A percentile compares a stretch with the other conserved stretches of the same genome.
Conservation (phyloP, 345 rosid species). For the Cardamine resedifolia region DNA sequence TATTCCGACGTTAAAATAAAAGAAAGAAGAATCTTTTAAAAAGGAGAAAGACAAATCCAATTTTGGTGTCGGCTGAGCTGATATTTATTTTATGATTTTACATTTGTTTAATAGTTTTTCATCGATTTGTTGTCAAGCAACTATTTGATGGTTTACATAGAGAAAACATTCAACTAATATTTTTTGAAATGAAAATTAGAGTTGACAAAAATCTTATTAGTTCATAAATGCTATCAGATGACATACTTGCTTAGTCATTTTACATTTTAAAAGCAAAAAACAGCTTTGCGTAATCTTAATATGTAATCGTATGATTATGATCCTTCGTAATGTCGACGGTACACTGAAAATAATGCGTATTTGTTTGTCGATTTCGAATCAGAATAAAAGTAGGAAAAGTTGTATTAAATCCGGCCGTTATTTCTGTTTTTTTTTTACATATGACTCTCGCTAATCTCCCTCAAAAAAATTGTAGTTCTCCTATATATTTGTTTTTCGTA, state of each 20-base stretch:
- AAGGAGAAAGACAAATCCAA: slow-evolving; percentile 19
- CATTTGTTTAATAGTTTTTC: not conserved
- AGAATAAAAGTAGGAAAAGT: not conserved
- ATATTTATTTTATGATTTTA: not conserved
- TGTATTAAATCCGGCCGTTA: not conserved
- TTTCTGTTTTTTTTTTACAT: not conserved
- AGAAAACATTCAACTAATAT: not conserved
- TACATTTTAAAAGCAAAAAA: not conserved
- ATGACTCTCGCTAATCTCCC: not conserved
- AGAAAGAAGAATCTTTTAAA: slow-evolving; percentile 8
- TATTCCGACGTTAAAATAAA: not conserved
- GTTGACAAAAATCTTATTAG: slow-evolving; percentile 11
- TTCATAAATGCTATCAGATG: slow-evolving; percentile 12
- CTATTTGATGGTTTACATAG: slow-evolving; percentile 4
- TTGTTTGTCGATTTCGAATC: not conserved
- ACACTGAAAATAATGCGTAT: not conserved
- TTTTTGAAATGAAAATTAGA: not conserved
- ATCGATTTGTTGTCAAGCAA: not conserved
- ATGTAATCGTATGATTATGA: not conserved
- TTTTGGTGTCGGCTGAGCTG: slow-evolving; percentile 10
- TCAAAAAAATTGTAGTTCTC: not conserved
- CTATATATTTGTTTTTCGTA: not conserved
- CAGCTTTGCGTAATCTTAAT: slow-evolving; percentile 1
- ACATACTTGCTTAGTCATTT: slow-evolving; percentile 31
- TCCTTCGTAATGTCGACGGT: not conserved